These are phyloP conservation scores for Phyllosticta citrichinensis DNA, from an alignment of 2,329 filamentous ascomycete genomes.

Conservation along the genomic window DNA sequence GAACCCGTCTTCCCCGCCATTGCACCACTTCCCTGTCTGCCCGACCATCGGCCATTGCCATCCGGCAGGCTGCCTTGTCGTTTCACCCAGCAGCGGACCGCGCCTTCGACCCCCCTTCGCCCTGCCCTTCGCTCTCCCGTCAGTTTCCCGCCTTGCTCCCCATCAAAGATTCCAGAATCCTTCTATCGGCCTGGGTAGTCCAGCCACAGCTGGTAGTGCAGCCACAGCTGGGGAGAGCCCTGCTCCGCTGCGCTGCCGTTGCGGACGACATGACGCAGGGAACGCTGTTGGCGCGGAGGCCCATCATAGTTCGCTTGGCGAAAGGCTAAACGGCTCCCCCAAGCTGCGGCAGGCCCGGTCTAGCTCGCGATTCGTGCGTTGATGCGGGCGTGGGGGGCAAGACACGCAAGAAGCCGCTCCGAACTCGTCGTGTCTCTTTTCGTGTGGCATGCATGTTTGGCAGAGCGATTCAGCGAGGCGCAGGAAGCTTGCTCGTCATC, in stretches of 20 bases:
- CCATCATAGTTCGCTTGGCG: neutral
- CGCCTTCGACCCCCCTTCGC: neutral
- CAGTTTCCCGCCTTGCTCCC: neutral
- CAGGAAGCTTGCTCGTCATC: neutral
- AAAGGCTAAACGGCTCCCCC: neutral
- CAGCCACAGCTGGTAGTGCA: neutral
- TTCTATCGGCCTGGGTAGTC: neutral
- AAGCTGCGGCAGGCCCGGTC: neutral
- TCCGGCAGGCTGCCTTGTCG: neutral
- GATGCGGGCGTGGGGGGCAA: neutral
- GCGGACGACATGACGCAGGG: neutral
- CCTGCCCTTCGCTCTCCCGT: neutral
- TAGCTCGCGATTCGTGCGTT: neutral
- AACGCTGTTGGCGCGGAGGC: neutral
- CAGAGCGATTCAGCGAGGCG: neutral
- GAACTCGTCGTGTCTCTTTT: neutral
- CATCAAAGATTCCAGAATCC: neutral
- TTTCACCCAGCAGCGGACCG: neutral
- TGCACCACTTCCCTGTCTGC: neutral
- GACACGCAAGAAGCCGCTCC: neutral
- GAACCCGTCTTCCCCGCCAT: neutral
- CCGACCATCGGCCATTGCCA: neutral
- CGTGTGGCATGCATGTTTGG: too few species aligned
- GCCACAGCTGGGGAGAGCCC: neutral
- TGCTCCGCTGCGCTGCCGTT: neutral